Base-by-base conservation (phyloP, 768 basidiomycete genomes). In the Russula ochroleuca region DNA sequence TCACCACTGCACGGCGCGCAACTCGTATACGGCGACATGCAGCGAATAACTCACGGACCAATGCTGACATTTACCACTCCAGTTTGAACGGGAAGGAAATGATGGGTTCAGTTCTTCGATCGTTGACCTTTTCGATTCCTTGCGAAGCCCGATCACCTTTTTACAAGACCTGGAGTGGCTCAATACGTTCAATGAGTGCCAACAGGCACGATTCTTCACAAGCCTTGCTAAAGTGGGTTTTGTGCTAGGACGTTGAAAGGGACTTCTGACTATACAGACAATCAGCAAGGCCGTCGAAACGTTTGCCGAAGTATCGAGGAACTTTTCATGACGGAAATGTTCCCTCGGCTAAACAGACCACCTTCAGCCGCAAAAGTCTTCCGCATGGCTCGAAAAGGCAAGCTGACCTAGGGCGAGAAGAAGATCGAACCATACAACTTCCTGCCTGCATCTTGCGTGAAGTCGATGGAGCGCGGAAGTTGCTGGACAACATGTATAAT, bases 21-120 rank as follows among this genome's bases (percentile, higher is more conserved):
- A n/a, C n/a, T n/a, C n/a, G n/a, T n/a, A n/a, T n/a, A n/a, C n/a
- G n/a, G n/a, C n/a, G n/a, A n/a, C 55, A 28, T 9, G 25, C 19
- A 13, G 28, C 19, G n/a, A 51, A 52, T n/a, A 31, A 8, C 15
- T 31, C 28, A 23, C 25, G 13, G 41, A 45, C 9, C 31, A 2
- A 48, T 55, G 14, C 53, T 62, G 33, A 66, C 19, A 38, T 41
- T 6, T 15, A 11, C 25, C 8, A 41, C 49, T 40, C 33, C 66
- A 90, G 87, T 92, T 92, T 68, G 81, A 94, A 78, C 80, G 92
- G 61, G 83, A 94, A 76, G 82, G 90, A 64, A 63, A 79, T 13
- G 85, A 91, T 74, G 90, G 90, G 0, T 92, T 95, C 70, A 96
- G 93, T 69, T 94, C 95, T n/a, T 98, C 96, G 0, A 95, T 99